phyloP scores from a whole-genome alignment of 2,329 filamentous ascomycete genomes.

The Alternaria gansuensis region DNA sequence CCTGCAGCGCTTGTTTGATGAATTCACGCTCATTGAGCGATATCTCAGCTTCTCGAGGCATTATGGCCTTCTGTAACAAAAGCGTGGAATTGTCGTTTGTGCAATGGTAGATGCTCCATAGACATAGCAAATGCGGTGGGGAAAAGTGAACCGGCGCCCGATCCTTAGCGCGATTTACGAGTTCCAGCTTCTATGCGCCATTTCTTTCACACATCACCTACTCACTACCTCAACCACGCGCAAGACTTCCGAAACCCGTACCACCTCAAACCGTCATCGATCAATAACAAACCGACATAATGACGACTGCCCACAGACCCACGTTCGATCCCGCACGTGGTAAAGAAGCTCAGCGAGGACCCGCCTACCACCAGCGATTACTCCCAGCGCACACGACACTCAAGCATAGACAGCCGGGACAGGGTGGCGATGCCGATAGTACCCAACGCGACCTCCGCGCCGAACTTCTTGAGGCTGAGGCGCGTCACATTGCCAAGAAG shows the following conservation, averaged over 20 bases:
- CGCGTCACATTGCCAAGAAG: constrained; percentile 85
- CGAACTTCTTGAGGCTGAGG: constrained; percentile 88
- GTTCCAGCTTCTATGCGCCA: constrained; percentile 17
- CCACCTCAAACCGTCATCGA: neutral
- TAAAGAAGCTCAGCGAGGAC: constrained; percentile 92
- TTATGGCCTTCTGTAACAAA: constrained; percentile 54
- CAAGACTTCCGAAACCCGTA: constrained; percentile 46
- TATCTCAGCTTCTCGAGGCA: constrained; percentile 92
- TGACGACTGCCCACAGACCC: constrained; percentile 74
- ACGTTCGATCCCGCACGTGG: constrained; percentile 97
- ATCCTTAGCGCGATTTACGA: constrained; percentile 27
- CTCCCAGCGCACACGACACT: constrained; percentile 92
- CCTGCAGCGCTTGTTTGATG: constrained; percentile 79
- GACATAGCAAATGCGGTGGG: constrained; percentile 38
- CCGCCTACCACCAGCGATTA: constrained; percentile 94
- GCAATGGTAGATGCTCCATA: constrained; percentile 16
- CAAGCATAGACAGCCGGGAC: constrained; percentile 82
- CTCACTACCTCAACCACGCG: constrained; percentile 22
- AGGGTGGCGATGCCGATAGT: constrained; percentile 81
- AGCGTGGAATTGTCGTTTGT: constrained; percentile 19
- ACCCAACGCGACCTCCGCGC: constrained; percentile 81
- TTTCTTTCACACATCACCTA: constrained; percentile 18
- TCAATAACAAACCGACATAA: constrained; percentile 35
- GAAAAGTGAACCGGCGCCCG: constrained; percentile 27
- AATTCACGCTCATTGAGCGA: constrained; percentile 90